A percentile compares a stretch with the other conserved stretches of the same genome.
Conservation (phyloP, 352 stramenopile species). For the Pythium diclinum region DNA sequence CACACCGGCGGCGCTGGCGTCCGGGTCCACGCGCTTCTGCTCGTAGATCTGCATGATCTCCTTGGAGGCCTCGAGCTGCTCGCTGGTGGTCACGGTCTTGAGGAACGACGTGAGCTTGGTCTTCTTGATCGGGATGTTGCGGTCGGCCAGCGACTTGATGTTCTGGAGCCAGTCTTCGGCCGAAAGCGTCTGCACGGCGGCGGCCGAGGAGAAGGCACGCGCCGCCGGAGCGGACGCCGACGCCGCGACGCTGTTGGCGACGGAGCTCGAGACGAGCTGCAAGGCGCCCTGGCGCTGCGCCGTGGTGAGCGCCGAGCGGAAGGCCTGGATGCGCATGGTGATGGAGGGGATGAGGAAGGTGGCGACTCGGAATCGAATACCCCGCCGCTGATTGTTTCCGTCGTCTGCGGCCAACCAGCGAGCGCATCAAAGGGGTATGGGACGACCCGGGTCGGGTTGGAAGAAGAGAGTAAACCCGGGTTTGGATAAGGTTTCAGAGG, state of each 20-base stretch:
- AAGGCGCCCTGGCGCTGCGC: slow-evolving; percentile 45
- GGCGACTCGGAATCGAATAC: neutral
- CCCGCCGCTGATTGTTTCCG: neutral
- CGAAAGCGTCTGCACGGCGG: slow-evolving; percentile 37
- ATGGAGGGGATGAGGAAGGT: neutral
- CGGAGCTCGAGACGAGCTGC: slow-evolving; percentile 24
- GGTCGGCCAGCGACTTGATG: slow-evolving; percentile 65
- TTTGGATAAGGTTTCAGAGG: neutral
- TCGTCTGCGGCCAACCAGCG: neutral
- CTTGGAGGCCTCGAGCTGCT: slow-evolving; percentile 75
- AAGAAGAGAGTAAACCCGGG: neutral
- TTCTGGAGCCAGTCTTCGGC: slow-evolving; percentile 81
- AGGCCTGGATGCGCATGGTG: slow-evolving; percentile 57
- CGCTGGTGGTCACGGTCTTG: slow-evolving; percentile 76
- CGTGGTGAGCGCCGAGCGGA: slow-evolving; percentile 60
- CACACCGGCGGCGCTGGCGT: slow-evolving; percentile 65
- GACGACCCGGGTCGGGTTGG: neutral
- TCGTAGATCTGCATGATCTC: slow-evolving; percentile 89
- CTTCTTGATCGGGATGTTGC: slow-evolving; percentile 79
- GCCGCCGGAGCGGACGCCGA: neutral
- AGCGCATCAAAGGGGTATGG: neutral
- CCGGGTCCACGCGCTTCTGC: slow-evolving; percentile 78
- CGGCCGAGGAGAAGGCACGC: slow-evolving; percentile 35
- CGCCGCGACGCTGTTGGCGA: neutral
- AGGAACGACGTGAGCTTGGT: slow-evolving; percentile 83